Conservation (phyloP, 495 filamentous ascomycete species). For the Alectoria sarmentosa region DNA sequence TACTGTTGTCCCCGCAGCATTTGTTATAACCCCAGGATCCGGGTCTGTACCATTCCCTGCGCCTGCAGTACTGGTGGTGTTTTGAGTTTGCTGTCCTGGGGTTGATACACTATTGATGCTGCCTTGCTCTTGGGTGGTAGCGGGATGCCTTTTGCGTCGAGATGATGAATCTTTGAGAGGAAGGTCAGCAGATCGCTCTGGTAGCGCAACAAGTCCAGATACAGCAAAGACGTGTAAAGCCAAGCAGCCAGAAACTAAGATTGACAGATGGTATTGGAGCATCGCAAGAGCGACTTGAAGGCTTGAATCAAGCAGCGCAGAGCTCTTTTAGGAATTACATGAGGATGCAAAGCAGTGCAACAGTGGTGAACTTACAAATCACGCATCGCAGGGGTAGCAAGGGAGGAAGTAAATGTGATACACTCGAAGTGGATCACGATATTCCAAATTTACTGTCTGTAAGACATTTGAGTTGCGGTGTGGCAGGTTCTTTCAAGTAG, state of each 20-base stretch:
- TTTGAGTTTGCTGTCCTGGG: conserved; percentile 8
- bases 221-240: not conserved
- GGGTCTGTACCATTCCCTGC: conserved; percentile 3
- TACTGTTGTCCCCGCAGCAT: not conserved
- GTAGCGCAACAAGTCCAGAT: not conserved
- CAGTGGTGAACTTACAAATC: not conserved
- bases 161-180: not conserved
- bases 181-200: not conserved
- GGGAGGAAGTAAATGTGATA: not conserved
- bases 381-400: conserved; percentile 8
- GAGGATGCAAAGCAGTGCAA: not conserved
- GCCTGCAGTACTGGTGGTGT: conserved; percentile 3
- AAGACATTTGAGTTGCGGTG: not conserved
- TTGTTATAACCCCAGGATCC: conserved; percentile 13
- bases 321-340: not conserved
- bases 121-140: conserved; percentile 4
- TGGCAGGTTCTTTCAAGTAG: not conserved
- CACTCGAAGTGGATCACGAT: conserved; percentile 8
- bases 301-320: not conserved
- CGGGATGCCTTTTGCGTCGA: conserved; percentile 1
- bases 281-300: not conserved
- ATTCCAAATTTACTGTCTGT: not conserved
- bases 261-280: not conserved
- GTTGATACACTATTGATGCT: not conserved
- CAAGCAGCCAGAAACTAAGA: not conserved